These are phyloP conservation scores for Aspergillus flavus DNA, from an alignment of 2,329 filamentous ascomycete genomes.

Conservation along the genomic window DNA sequence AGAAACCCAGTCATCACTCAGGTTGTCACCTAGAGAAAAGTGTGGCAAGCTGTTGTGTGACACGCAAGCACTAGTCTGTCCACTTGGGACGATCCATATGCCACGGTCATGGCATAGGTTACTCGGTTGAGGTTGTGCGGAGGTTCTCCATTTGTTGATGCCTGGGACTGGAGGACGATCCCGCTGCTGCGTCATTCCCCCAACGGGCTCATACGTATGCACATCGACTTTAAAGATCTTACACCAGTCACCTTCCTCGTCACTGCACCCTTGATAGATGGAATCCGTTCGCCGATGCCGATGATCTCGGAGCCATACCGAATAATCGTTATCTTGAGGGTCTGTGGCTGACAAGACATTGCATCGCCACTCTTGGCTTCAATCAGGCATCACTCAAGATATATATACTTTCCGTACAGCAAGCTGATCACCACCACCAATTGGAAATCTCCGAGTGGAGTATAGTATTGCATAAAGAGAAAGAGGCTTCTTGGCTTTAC, in stretches of 20 bases:
- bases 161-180: neutral
- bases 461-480: neutral
- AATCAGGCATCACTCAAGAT: neutral
- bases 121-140: neutral
- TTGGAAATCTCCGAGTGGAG: neutral
- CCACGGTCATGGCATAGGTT: neutral
- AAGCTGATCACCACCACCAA: too few species aligned
- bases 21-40: neutral
- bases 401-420: neutral
- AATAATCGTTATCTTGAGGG: neutral
- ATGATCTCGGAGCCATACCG: neutral
- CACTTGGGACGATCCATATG: neutral
- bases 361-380: conserved; percentile 6
- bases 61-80: conserved; percentile 1
- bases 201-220: conserved; percentile 1
- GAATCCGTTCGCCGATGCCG: neutral
- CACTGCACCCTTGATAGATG: conserved; percentile 6
- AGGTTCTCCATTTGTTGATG: neutral
- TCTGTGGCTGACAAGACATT: neutral
- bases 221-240: conserved; percentile 2
- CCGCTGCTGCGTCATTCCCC: neutral
- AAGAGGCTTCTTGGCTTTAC: neutral
- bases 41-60: neutral
- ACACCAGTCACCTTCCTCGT: conserved; percentile 4
- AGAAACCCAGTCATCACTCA: neutral